These are phyloP conservation scores for Apophysomyces ossiformis DNA, from an alignment of 371 early-diverging fungal genomes.

Conservation along the genomic window DNA sequence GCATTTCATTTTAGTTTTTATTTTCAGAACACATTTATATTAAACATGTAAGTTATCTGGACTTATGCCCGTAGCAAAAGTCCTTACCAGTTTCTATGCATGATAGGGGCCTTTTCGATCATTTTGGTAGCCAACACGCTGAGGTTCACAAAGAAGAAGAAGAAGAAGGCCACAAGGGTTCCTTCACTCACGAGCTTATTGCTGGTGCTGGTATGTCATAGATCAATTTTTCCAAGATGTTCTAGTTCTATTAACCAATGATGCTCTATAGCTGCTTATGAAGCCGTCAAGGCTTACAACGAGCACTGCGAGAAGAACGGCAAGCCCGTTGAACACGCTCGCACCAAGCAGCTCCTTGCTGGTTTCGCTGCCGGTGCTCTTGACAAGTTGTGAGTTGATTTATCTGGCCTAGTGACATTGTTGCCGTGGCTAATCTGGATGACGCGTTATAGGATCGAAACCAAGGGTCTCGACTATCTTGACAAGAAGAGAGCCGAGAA, in stretches of 20 bases:
- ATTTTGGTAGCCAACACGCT: slow-evolving; percentile 7
- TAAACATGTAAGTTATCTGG: slow-evolving; percentile 3
- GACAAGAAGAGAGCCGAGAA: slow-evolving; percentile 41
- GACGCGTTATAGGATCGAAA: slow-evolving; percentile 27
- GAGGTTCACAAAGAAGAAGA: slow-evolving; percentile 16
- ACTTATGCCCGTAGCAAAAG: not conserved
- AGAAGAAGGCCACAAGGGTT: slow-evolving; percentile 20
- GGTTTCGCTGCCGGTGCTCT: slow-evolving; percentile 52
- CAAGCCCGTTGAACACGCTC: slow-evolving; percentile 42
- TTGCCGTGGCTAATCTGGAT: too few relatives aligned
- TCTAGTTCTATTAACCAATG: not conserved
- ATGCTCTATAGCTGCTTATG: slow-evolving; percentile 31
- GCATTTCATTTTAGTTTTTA: not conserved
- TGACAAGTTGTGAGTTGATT: slow-evolving; percentile 41
- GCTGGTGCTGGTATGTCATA: slow-evolving; percentile 33
- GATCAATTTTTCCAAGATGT: too few relatives aligned
- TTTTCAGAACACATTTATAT: not conserved
- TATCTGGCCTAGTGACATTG: not conserved
- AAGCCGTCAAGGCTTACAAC: slow-evolving; percentile 45
- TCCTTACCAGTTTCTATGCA: not conserved
- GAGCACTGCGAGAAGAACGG: slow-evolving; percentile 46
- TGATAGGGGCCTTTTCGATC: slow-evolving; percentile 19
- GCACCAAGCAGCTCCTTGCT: slow-evolving; percentile 52
- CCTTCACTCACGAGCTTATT: slow-evolving; percentile 30
- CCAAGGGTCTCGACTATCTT: slow-evolving; percentile 45